These are phyloP conservation scores for Danielozyma ontarioensis DNA, from an alignment of 805 yeast genomes.

Conservation along the genomic window DNA sequence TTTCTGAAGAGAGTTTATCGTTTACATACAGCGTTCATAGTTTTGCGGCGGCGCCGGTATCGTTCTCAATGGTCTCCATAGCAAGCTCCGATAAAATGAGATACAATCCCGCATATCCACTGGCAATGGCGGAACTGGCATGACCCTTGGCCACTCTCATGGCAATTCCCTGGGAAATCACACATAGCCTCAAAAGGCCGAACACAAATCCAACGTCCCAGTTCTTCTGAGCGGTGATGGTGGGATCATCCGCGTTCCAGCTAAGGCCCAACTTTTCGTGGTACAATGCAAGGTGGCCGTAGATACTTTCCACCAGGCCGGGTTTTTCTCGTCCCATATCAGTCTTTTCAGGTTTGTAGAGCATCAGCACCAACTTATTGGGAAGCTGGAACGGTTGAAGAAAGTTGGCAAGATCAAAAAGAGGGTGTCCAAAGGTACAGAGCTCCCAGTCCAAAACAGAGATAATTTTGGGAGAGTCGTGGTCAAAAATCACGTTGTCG, in stretches of 20 bases:
- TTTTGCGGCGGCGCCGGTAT: too few species aligned
- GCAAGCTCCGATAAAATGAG: constrained; percentile 28
- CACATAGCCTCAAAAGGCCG: constrained; percentile 50
- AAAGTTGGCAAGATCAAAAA: constrained; percentile 56
- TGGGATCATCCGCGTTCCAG: constrained; percentile 29
- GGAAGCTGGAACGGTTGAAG: constrained; percentile 52
- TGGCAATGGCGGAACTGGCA: constrained; percentile 51
- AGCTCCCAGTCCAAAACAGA: constrained; percentile 66
- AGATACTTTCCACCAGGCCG: constrained; percentile 12
- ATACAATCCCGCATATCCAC: constrained; percentile 30
- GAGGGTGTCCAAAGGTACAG: constrained; percentile 60
- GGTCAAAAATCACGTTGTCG: constrained; percentile 60
- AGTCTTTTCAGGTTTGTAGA: constrained; percentile 21
- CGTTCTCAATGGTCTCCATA: constrained; percentile 10
- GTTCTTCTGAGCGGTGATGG: constrained; percentile 38
- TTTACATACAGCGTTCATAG: too few species aligned
- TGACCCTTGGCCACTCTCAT: constrained; percentile 48
- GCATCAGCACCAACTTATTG: constrained; percentile 23
- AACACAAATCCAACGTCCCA: constrained; percentile 55
- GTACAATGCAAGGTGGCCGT: constrained; percentile 23
- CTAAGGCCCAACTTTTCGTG: constrained; percentile 14
- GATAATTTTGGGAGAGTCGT: constrained; percentile 42
- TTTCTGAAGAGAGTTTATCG: too few species aligned
- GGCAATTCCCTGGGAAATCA: constrained; percentile 59
- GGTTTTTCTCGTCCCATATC: constrained; percentile 30